Evolutionary conservation across 495 filamentous ascomycete species (phyloP), one percentile per base, ranked within the genome.

Genomic region (Achaetomiella virescens): DNA sequence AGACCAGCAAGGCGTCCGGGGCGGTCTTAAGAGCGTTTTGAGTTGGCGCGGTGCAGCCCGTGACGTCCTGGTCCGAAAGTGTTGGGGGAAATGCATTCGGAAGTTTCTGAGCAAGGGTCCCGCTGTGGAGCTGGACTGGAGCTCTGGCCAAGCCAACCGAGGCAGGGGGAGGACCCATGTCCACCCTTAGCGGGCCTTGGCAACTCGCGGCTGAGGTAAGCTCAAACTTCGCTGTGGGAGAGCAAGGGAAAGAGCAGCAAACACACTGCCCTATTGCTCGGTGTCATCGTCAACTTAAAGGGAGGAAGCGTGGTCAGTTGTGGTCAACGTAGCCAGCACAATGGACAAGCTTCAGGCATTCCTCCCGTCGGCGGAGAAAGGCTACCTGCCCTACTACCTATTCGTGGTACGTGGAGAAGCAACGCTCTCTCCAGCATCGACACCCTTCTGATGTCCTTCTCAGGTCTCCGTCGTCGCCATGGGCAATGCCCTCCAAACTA

Each of bases 401-500:
- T 66, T 73, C 27, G 54, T 73, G n/a, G 76, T 79, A 72, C 51
- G 74, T 65, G 17, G 20, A 41, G 29, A 9, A 5, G n/a, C n/a
- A n/a, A n/a, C n/a, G n/a, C n/a, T n/a, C n/a, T n/a, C n/a, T n/a
- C n/a, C n/a, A n/a, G n/a, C n/a, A n/a, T n/a, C n/a, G n/a, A n/a
- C n/a, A n/a, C n/a, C n/a, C n/a, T n/a, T n/a, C n/a, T n/a, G n/a
- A n/a, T 27, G 0, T 14, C 12, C 2, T 17, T 8, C 27, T 12
- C 45, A 93, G 89, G 77, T 92, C 61, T 88, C 88, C 45, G 64
- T 88, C 42, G 76, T 92, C 46, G 86, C 92, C 54, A 72, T 90
- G 47, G 83, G 78, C 62, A 97, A 97, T 77, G 84, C 81, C 21
- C 59, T 91, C 61, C 91, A 96, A 81, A 87, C 66, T 93, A 91